A percentile compares a stretch with the other conserved stretches of the same genome.
Evolutionary conservation across 768 basidiomycete species (phyloP).

Genomic region (Bullera alba): DNA sequence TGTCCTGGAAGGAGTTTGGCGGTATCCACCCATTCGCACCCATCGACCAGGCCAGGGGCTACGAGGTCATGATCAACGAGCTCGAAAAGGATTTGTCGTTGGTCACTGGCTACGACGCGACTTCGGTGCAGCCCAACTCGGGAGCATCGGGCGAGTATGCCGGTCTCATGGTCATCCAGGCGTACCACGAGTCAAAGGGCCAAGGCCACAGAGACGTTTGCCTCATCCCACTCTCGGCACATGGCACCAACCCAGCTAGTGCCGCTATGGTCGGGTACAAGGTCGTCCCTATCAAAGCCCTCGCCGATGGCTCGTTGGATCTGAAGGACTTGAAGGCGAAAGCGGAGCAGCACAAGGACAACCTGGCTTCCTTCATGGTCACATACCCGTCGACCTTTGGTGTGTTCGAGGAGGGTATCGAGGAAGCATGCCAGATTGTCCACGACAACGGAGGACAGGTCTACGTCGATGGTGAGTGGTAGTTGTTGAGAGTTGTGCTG

Average conservation of each 20-base stretch:
- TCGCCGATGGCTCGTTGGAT: constrained; percentile 79
- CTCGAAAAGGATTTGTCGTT: constrained; percentile 82
- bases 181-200: constrained; percentile 84
- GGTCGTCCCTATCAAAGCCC: constrained; percentile 89
- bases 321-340: constrained; percentile 75
- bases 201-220: constrained; percentile 82
- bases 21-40: constrained; percentile 90
- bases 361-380: constrained; percentile 95
- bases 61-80: constrained; percentile 76
- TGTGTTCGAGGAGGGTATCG: constrained; percentile 87
- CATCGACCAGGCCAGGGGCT: constrained; percentile 79
- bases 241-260: constrained; percentile 97
- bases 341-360: constrained; percentile 82
- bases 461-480: constrained; percentile 91
- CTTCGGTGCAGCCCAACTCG: constrained; percentile 97
- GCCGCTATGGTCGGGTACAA: constrained; percentile 96
- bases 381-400: constrained; percentile 97
- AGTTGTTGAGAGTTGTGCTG: too few relatives aligned
- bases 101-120: constrained; percentile 93
- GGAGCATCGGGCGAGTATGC: constrained; percentile 97
- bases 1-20: constrained; percentile 90
- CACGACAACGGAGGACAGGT: constrained; percentile 95
- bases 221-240: constrained; percentile 88
- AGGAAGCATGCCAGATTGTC: constrained; percentile 81
- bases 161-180: constrained; percentile 87